Evolutionary conservation across 257 asterid genomes (phyloP).

Genomic region (Jaltomata sinuosa): DNA sequence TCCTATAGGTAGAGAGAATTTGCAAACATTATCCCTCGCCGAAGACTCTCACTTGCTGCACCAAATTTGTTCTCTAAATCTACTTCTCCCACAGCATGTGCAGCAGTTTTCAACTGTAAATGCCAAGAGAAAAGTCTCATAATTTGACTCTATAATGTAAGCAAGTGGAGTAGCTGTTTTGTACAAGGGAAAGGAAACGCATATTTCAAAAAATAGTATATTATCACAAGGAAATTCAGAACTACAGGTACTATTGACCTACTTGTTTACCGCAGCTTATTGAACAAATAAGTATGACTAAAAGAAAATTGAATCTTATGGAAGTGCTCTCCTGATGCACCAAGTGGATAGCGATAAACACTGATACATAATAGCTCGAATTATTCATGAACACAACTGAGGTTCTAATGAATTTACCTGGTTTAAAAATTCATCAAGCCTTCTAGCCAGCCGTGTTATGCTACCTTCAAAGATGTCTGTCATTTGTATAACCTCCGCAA

Average conservation of each 20-base stretch:
- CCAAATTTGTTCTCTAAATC: slow-evolving; percentile 67
- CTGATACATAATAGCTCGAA: neutral
- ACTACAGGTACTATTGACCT: neutral
- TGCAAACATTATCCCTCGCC: slow-evolving; percentile 95
- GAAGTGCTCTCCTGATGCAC: neutral
- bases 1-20: slow-evolving; percentile 73
- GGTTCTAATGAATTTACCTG: slow-evolving; percentile 38
- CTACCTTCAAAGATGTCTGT: slow-evolving; percentile 96
- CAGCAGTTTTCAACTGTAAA: slow-evolving; percentile 78
- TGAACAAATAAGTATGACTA: neutral
- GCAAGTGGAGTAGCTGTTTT: neutral
- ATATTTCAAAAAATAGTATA: neutral
- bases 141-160: neutral
- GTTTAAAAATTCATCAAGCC: slow-evolving; percentile 93
- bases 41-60: slow-evolving; percentile 82
- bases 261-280: neutral
- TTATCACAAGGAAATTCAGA: neutral
- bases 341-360: neutral
- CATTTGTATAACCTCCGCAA: slow-evolving; percentile 72
- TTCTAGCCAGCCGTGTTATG: slow-evolving; percentile 75
- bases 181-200: neutral
- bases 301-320: neutral
- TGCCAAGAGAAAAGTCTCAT: neutral
- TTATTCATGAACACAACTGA: neutral
- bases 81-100: slow-evolving; percentile 86